Evolutionary conservation across 176 grass and related monocot genomes (phyloP).

Genomic region (Juncus effusus): DNA sequence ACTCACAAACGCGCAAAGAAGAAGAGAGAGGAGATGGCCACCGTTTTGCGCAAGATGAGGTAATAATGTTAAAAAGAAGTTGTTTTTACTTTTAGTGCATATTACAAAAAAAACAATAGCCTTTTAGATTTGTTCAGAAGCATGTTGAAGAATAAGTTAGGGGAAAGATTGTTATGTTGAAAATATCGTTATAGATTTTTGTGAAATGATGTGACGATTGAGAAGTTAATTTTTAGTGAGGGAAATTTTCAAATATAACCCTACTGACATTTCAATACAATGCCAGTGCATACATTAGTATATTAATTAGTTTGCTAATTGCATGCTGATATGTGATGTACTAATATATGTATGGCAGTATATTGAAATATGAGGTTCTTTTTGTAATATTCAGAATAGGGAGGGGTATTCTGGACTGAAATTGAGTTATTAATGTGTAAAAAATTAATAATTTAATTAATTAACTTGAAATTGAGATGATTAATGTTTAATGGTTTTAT

Average conservation of each 20-base stretch:
- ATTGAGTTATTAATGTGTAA: not conserved
- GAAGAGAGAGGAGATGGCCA: constrained; percentile 36
- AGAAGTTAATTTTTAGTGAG: too few species aligned
- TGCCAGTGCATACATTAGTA: too few species aligned
- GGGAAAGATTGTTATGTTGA: not conserved
- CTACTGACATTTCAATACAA: too few species aligned
- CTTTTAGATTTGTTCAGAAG: too few species aligned
- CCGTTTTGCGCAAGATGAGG: constrained; percentile 37
- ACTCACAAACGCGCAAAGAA: constrained; percentile 37
- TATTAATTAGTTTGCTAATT: too few species aligned
- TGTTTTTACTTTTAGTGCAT: not conserved
- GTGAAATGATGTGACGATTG: not conserved
- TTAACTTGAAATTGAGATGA: not conserved
- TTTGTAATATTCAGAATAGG: too few species aligned
- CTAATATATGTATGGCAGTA: too few species aligned
- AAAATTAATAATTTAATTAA: not conserved
- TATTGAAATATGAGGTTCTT: not conserved
- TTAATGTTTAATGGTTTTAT: not conserved
- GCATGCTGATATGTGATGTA: too few species aligned
- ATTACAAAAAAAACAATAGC: too few species aligned
- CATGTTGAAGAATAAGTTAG: not conserved
- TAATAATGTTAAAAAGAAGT: not conserved
- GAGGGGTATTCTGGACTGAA: too few species aligned
- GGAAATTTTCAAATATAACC: not conserved
- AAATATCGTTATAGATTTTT: not conserved